A percentile compares a stretch with the other conserved stretches of the same genome.
Conservation (phyloP, 257 asterid genomes). For the Capsicum chinense region DNA sequence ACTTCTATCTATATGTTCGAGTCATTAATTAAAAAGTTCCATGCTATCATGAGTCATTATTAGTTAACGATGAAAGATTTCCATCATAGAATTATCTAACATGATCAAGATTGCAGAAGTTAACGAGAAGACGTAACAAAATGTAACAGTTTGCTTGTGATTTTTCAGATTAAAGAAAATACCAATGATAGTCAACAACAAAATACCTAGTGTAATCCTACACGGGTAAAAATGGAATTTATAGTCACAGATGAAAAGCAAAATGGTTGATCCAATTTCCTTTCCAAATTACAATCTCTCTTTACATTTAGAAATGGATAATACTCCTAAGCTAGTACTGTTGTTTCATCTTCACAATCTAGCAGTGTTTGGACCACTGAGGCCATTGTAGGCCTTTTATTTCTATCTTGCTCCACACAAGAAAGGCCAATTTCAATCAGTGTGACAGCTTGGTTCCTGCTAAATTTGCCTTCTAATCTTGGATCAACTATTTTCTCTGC, state of each 20-base stretch:
- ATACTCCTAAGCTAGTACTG: background rate
- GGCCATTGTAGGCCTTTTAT: conserved; percentile 72
- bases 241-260: background rate
- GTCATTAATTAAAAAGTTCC: background rate
- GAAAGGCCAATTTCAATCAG: conserved; percentile 52
- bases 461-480: conserved; percentile 57
- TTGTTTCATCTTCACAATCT: conserved; percentile 47
- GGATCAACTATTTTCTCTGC: conserved; percentile 59
- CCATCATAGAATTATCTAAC: background rate
- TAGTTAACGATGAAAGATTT: background rate
- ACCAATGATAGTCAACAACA: background rate
- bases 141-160: background rate
- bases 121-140: background rate
- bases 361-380: conserved; percentile 59
- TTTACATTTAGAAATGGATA: background rate
- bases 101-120: conserved; percentile 4
- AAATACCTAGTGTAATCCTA: too few relatives aligned
- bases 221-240: too few relatives aligned
- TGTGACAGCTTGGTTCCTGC: conserved; percentile 50
- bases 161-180: background rate
- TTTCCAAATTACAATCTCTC: background rate
- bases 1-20: background rate
- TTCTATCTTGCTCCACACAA: conserved; percentile 69
- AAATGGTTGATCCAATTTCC: background rate
- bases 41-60: background rate